Evolutionary conservation across 1,284 basidiomycete species (phyloP), one percentile per base, ranked within the genome.

Genomic region (Sutorius eximius): DNA sequence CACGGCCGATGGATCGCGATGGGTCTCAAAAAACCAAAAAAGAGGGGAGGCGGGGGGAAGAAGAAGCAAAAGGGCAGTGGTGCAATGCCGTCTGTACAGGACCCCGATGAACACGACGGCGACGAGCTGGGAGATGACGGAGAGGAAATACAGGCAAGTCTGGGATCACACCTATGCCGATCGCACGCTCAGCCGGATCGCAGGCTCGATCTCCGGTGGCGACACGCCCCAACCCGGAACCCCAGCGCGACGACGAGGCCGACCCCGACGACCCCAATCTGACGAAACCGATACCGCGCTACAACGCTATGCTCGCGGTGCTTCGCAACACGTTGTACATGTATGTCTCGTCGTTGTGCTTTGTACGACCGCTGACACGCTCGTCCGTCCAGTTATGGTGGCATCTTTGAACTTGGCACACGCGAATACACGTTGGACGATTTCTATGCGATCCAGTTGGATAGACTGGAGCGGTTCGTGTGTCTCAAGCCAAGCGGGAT

Each of bases 231-330:
- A 4, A 15, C 33, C 2, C 36, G 1, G 52, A 52, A 27, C 10
- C n/a, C 18, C 48, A 51, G 16, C 42, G 3, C 11, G 51, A 54
- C 4, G 56, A 63, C 5, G 76, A 81, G 16, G 66, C 75, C 27
- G 85, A 90, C 61, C 75, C 77, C 0, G 85, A 92, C 52, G 92
- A 95, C 64, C 91, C 93, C 0, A 74, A 78, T 34, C 74, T 82
- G 56, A 87, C 87, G 0, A 73, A 80, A 0, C 95, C 95, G 0
- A 75, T 90, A 10, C 81, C 86, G 1, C 79, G 94, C n/a, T 97
- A 95, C 73, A 97, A 97, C 62, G 82, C 91, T 3, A 96, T 97
- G 93, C 77, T 96, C 10, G 87, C 93, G 0, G 86, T 96, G 3
- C 78, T 93, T 47, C 82, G 87, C 33, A 96, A 95, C 69, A 93